phyloP scores from a whole-genome alignment of 345 rosid species.

The Physaria fendleri region DNA sequence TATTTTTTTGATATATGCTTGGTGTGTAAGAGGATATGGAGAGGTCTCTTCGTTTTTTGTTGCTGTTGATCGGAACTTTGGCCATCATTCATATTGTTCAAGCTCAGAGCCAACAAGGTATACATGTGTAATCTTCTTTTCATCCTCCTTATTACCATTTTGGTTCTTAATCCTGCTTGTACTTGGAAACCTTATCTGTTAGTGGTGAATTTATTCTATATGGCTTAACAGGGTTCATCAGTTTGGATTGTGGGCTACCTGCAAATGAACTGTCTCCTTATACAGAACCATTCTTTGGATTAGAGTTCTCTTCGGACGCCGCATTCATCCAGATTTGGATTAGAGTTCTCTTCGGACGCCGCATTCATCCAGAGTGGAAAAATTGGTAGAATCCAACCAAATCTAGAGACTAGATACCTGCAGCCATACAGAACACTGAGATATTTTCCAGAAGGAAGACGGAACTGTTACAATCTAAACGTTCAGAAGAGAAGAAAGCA shows the following conservation, averaged over 20 bases:
- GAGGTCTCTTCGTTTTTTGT: neutral
- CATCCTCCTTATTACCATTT: neutral
- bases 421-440: slow-evolving; percentile 10
- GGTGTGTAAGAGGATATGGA: slow-evolving; percentile 6
- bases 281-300: accelerated
- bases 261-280: slow-evolving; percentile 11
- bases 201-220: neutral
- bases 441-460: slow-evolving; percentile 32
- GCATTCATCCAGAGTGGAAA: slow-evolving; percentile 25
- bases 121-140: neutral
- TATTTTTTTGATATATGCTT: neutral
- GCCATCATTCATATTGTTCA: slow-evolving; percentile 8
- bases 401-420: neutral
- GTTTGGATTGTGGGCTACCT: slow-evolving; percentile 42
- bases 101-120: slow-evolving; percentile 36
- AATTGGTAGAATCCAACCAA: neutral
- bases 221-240: slow-evolving; percentile 34
- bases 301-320: too few species aligned
- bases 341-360: too few species aligned
- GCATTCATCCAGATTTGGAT: too few species aligned
- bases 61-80: neutral
- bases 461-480: slow-evolving; percentile 34
- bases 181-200: too few species aligned
- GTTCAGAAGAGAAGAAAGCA: slow-evolving; percentile 19
- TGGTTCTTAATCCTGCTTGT: neutral